Percentiles rank a stretch among this genome's conserved stretches.
Evolutionary conservation across 345 rosid species (phyloP).

Genomic region (Bruguiera parviflora): DNA sequence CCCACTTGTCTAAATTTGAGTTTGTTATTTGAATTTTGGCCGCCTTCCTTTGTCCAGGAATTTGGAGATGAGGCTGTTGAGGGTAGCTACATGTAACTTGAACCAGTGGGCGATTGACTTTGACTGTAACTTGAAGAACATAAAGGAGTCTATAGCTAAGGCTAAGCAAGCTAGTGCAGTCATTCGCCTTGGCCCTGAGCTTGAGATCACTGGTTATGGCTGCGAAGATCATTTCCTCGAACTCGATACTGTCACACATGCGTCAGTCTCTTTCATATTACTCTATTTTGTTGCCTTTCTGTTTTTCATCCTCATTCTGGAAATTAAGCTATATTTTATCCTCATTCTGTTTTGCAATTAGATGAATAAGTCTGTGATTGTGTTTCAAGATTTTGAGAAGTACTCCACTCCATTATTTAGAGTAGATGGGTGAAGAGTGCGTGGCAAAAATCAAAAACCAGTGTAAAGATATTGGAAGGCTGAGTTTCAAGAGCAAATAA

Average conservation of each 20-base stretch:
- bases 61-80: conserved; percentile 66
- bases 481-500: too few species aligned
- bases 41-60: not conserved
- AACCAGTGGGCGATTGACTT: conserved; percentile 99
- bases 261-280: conserved; percentile 37
- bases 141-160: conserved; percentile 59
- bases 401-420: too few species aligned
- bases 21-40: not conserved
- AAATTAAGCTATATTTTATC: too few species aligned
- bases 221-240: conserved; percentile 99
- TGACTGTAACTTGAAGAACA: conserved; percentile 67
- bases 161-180: conserved; percentile 78
- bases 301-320: not conserved
- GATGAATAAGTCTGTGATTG: too few species aligned
- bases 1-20: not conserved
- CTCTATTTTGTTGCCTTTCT: not conserved
- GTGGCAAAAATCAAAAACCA: too few species aligned
- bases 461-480: too few species aligned
- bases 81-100: conserved; percentile 80
- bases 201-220: conserved; percentile 93
- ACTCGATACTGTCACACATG: conserved; percentile 76
- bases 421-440: too few species aligned
- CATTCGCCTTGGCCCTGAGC: conserved; percentile 94
- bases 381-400: too few species aligned
- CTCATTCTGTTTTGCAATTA: too few species aligned